Base-by-base conservation (phyloP, 169 alveolate species). In the Cryptosporidium sp. region DNA sequence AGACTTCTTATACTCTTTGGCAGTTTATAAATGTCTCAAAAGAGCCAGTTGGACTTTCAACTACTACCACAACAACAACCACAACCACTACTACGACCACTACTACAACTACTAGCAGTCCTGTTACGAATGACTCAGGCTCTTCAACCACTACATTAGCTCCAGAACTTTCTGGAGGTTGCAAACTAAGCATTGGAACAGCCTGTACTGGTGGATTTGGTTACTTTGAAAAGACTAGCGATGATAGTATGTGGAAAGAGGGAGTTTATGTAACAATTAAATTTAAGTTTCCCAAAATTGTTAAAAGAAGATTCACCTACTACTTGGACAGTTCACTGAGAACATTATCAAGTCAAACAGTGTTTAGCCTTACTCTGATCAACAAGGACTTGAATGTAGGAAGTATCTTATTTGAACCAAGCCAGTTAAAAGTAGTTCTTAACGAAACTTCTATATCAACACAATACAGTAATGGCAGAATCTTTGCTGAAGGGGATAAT, bases 181-280 rank as follows among this genome's bases (percentile, higher is more conserved):
- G 89, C 55, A 26, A 41, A 7, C 33, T 80, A 2, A 59, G 16
- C 2, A 31, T 62, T 14, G 75, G 75, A n/a, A 62, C 89, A 21
- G 89, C 75, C 9, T 80, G 89, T 45, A 65, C 75, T 21, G 89
- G 89, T 26, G 75, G 50, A 61, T 80, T 62, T 80, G 89, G 89
- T 8, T 80, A 80, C 43, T 80, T 80, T 48, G 75, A 33, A 1
- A 50, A 33, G 8, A 65, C 29, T 8, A n/a, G n/a, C n/a, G 33
- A 39, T 12, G 75, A 65, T 2, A 59, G 69, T 41, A 35, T 23
- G 6, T 80, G 89, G 89, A 80, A 48, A 7, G 75, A 80, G 18
- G 89, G 89, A 35, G 51, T 80, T 1, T 61, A 61, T 21, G 89
- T 80, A 18, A 61, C 74, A 26, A 29, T 80, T 3, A 62, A 21